Evolutionary conservation across 176 grass and related monocot species (phyloP).

Genomic region (Paspalum vaginatum): DNA sequence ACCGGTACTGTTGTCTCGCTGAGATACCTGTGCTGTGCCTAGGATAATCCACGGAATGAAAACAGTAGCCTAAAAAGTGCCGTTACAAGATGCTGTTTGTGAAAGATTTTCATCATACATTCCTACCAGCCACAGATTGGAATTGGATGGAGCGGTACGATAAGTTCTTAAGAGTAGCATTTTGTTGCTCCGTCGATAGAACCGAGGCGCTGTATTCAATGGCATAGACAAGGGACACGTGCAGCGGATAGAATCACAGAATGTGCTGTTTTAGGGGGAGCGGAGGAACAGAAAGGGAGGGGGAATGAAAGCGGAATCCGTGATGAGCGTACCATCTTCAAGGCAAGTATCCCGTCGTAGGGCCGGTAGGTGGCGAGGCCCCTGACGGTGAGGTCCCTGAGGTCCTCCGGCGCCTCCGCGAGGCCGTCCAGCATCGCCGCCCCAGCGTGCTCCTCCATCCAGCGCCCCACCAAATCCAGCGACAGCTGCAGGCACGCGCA

Average conservation of each 20-base stretch:
- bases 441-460: conserved; percentile 68
- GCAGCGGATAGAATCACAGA: not conserved
- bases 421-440: conserved; percentile 44
- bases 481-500: conserved; percentile 57
- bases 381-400: conserved; percentile 62
- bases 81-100: not conserved
- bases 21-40: not conserved
- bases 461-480: conserved; percentile 83
- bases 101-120: not conserved
- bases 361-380: conserved; percentile 86
- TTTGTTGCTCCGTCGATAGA: not conserved
- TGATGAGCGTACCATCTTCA: conserved; percentile 83
- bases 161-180: not conserved
- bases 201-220: not conserved
- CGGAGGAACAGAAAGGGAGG: not conserved
- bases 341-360: conserved; percentile 72
- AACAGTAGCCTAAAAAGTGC: conserved; percentile 7
- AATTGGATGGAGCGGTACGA: not conserved
- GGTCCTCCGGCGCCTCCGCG: conserved; percentile 31
- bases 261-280: not conserved
- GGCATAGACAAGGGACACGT: not conserved
- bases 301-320: not conserved
- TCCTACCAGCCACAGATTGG: not conserved
- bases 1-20: not conserved
- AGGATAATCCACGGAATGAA: conserved; percentile 5